These are phyloP conservation scores for Microcyclosporella mali DNA, from an alignment of 2,329 filamentous ascomycete species.

Conservation along the genomic window DNA sequence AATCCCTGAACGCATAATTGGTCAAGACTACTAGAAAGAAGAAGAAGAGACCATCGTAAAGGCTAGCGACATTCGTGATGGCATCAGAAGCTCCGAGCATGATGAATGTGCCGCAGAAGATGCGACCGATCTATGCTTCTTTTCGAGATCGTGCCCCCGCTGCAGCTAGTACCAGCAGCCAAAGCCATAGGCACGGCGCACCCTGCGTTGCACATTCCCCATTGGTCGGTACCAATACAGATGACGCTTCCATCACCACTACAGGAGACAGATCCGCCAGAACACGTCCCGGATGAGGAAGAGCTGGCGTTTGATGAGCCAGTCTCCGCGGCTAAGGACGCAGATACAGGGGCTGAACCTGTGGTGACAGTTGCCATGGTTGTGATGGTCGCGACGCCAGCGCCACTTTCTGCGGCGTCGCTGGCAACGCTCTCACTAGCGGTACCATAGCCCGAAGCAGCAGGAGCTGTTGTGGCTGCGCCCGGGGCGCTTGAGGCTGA, in stretches of 20 bases:
- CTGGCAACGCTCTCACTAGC: constrained; percentile 3
- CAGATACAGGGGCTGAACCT: constrained; percentile 5
- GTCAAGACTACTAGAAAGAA: constrained; percentile 2
- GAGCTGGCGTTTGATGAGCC: constrained; percentile 2
- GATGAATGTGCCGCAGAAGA: too few relatives aligned
- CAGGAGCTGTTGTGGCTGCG: constrained; percentile 1
- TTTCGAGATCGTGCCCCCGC: constrained; percentile 28
- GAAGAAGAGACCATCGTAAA: background rate
- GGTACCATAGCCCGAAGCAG: constrained; percentile 3
- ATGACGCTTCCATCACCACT: constrained; percentile 34
- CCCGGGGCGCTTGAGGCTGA: constrained; percentile 1
- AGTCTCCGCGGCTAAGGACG: background rate
- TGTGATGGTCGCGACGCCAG: constrained; percentile 11
- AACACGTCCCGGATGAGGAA: constrained; percentile 10
- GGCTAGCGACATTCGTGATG: too few relatives aligned
- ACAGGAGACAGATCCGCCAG: constrained; percentile 12
- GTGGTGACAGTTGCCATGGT: constrained; percentile 14
- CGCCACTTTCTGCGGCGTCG: background rate
- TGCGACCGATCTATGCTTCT: background rate
- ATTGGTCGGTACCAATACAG: constrained; percentile 37
- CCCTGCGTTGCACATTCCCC: constrained; percentile 39
- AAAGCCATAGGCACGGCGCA: constrained; percentile 36
- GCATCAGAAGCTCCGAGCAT: background rate
- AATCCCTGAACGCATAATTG: too few relatives aligned
- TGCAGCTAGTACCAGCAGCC: constrained; percentile 37